These are phyloP conservation scores for Mycena chlorophos DNA, from an alignment of 768 basidiomycete species.

Conservation along the genomic window DNA sequence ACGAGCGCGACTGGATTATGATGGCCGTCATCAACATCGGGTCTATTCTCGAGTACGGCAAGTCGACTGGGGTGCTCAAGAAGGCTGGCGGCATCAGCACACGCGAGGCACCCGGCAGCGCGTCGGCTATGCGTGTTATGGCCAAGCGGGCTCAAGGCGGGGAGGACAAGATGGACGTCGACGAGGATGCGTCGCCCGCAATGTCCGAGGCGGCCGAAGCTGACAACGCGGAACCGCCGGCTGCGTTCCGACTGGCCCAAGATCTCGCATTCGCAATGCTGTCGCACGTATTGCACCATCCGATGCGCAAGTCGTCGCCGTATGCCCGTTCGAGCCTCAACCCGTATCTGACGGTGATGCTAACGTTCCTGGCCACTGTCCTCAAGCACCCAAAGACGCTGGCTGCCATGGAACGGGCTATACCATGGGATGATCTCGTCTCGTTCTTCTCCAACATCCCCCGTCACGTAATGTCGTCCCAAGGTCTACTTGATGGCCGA, in stretches of 20 bases:
- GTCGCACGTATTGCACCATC: slow-evolving; percentile 64
- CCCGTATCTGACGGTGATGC: slow-evolving; percentile 81
- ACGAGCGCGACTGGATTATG: slow-evolving; percentile 93
- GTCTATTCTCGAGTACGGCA: slow-evolving; percentile 86
- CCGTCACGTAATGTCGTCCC: slow-evolving; percentile 47
- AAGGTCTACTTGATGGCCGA: slow-evolving; percentile 38
- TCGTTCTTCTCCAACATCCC: slow-evolving; percentile 62
- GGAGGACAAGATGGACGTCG: slow-evolving; percentile 66
- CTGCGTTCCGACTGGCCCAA: slow-evolving; percentile 70
- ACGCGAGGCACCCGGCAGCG: slow-evolving; percentile 36
- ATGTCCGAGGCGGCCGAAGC: slow-evolving; percentile 34
- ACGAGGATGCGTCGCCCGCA: slow-evolving; percentile 46
- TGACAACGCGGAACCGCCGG: slow-evolving; percentile 49
- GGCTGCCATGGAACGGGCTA: slow-evolving; percentile 63
- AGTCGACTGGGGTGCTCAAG: slow-evolving; percentile 66
- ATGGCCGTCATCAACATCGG: slow-evolving; percentile 88
- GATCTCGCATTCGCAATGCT: slow-evolving; percentile 81
- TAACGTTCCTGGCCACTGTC: slow-evolving; percentile 86
- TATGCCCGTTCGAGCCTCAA: slow-evolving; percentile 63
- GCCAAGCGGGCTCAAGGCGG: slow-evolving; percentile 46
- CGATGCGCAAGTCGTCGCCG: slow-evolving; percentile 58
- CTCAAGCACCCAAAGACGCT: slow-evolving; percentile 64
- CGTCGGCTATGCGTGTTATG: slow-evolving; percentile 48
- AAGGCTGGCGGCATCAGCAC: slow-evolving; percentile 55
- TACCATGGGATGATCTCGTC: slow-evolving; percentile 84